Evolutionary conservation across 352 stramenopile genomes (phyloP), one percentile per base, ranked within the genome.

Genomic region (Globisporangium parvum): DNA sequence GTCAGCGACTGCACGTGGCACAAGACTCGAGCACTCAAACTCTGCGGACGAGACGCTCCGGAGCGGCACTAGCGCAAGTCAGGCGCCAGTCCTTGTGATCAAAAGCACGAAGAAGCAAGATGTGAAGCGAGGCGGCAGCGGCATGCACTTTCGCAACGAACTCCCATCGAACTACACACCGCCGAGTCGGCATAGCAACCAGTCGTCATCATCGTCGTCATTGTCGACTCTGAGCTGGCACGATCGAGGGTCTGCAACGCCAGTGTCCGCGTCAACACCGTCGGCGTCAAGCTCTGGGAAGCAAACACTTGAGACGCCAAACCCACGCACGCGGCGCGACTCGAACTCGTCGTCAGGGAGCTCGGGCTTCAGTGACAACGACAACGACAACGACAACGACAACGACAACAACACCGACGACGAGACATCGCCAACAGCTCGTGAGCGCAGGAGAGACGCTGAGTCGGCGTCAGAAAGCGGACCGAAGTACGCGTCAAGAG

Each of bases 121-220:
- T 3, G 26, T 28, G 40, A 44, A 70, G 21, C 31, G 57, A 9
- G 48, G 49, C 1, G 46, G 26, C 28, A 23, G 73, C 35, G 80
- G 78, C 6, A 88, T 91, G 80, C 80, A 88, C 44, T 91, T 85
- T 51, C 76, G 80, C 40, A 91, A 91, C 44, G 72, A 80, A 10
- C 55, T 91, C 18, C 80, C 80, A 12, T 26, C 74, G 3, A 88
- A 88, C 48, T 91, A 86, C 59, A 73, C 75, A 1, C 74, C 70
- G 3, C 66, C 69, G 17, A 66, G 62, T 52, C 54, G 52, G 12
- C 37, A 49, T 45, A 67, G 63, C 37, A 61, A 50, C 33, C 48
- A 50, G 24, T 28, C 51, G 9, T 28, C 42, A 3, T 24, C 35
- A 2, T 35, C 35, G 35, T 46, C 49, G 24, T 18, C 15, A 20